These are phyloP conservation scores for Apiospora rasikravindrae DNA, from an alignment of 2,329 filamentous ascomycete genomes.

Conservation along the genomic window DNA sequence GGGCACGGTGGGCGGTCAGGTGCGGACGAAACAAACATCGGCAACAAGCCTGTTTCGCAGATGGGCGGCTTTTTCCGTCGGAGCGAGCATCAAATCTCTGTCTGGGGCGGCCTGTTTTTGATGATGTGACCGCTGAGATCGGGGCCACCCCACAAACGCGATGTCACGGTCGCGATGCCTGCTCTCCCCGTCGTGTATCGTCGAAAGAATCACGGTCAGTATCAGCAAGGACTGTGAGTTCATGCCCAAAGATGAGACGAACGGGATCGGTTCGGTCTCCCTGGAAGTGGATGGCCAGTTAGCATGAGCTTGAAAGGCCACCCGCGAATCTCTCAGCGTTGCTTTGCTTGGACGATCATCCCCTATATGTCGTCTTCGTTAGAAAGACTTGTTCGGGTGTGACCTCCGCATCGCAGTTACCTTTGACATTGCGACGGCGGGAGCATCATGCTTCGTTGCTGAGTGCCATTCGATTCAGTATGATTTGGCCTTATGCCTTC, in stretches of 20 bases:
- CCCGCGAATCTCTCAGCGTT: constrained; percentile 9
- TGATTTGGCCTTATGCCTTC: constrained; percentile 2
- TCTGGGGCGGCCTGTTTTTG: not conserved
- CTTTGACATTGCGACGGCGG: constrained; percentile 1
- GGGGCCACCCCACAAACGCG: not conserved
- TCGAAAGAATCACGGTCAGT: not conserved
- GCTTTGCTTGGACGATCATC: not conserved
- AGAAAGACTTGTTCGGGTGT: not conserved
- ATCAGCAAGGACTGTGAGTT: not conserved
- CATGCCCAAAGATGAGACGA: constrained; percentile 4
- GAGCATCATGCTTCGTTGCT: not conserved
- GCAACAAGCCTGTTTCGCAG: constrained; percentile 8
- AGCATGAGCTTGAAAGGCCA: not conserved
- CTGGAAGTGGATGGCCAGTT: not conserved
- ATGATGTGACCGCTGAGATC: constrained; percentile 5
- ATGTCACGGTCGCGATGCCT: not conserved
- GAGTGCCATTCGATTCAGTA: not conserved
- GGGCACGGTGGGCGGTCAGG: not conserved
- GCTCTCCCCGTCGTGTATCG: not conserved
- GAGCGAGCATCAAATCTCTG: not conserved
- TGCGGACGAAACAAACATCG: not conserved
- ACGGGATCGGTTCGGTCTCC: not conserved
- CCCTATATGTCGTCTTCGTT: not conserved
- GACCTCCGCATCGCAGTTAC: constrained; percentile 14
- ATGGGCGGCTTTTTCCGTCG: not conserved